Percentiles rank a stretch among this genome's conserved stretches.
Conservation (phyloP, 768 basidiomycete species). For the Trametes elegans region DNA sequence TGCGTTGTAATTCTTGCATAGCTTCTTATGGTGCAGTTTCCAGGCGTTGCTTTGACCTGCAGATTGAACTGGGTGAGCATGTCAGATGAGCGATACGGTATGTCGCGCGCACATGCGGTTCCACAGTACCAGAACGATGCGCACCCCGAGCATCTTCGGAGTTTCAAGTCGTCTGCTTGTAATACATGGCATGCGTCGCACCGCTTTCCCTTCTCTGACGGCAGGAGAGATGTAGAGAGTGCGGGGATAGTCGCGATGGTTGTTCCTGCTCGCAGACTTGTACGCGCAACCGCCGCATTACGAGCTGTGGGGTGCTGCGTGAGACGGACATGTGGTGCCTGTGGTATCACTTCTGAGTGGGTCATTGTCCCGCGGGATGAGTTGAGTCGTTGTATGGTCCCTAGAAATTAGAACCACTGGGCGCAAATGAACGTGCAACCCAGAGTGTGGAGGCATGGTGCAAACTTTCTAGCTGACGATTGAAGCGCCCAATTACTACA, state of each 20-base stretch:
- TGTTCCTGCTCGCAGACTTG: conserved; percentile 43
- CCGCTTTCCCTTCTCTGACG: conserved; percentile 55
- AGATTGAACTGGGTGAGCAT: conserved; percentile 8
- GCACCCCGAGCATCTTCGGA: conserved; percentile 66
- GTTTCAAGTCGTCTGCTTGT: conserved; percentile 28
- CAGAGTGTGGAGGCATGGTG: no score
- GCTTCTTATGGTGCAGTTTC: conserved; percentile 59
- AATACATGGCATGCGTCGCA: conserved; percentile 63
- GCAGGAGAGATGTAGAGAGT: conserved; percentile 49
- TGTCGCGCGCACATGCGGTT: conserved; percentile 47
- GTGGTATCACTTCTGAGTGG: neutral
- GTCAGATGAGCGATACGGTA: neutral
- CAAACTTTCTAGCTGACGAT: no score
- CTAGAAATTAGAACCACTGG: no score
- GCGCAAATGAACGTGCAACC: no score
- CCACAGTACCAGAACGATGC: conserved; percentile 75
- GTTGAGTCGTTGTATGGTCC: no score
- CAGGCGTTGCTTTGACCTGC: conserved; percentile 71
- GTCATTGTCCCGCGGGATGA: no score
- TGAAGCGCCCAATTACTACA: no score
- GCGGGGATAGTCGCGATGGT: conserved; percentile 45
- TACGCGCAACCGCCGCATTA: conserved; percentile 46
- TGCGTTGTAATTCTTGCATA: conserved; percentile 59
- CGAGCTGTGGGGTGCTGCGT: conserved; percentile 48
- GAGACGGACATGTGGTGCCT: conserved; percentile 30